These are phyloP conservation scores for Gynochthodes officinalis DNA, from an alignment of 257 asterid species.

Conservation along the genomic window DNA sequence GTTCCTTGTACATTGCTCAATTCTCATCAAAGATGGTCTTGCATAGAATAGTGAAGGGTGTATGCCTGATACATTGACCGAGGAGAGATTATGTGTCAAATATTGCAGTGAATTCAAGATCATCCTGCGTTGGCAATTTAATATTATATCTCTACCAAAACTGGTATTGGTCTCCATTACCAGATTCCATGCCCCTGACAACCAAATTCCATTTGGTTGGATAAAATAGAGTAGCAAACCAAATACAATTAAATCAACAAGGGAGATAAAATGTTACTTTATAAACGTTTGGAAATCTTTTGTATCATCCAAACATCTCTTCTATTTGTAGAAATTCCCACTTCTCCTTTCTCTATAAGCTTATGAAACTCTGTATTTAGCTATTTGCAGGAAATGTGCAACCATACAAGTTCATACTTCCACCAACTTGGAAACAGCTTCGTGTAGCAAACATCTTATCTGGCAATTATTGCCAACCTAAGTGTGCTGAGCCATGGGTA, in stretches of 20 bases:
- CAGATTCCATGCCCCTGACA: background rate
- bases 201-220: background rate
- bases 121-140: background rate
- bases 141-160: background rate
- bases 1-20: background rate
- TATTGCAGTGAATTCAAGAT: background rate
- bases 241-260: background rate
- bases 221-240: background rate
- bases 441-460: constrained; percentile 89
- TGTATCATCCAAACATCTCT: background rate
- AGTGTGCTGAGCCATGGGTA: constrained; percentile 98
- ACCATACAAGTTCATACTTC: constrained; percentile 91
- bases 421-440: constrained; percentile 91
- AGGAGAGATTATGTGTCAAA: background rate
- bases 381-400: constrained; percentile 93
- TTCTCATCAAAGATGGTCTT: background rate
- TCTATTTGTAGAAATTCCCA: background rate
- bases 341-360: constrained; percentile 31
- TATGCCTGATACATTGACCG: background rate
- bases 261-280: background rate
- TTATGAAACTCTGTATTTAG: constrained; percentile 79
- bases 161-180: background rate
- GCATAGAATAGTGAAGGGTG: background rate
- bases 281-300: background rate
- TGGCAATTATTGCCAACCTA: constrained; percentile 98